Evolutionary conservation across 768 basidiomycete genomes (phyloP), one percentile per base, ranked within the genome.

Genomic region (Tephrocybe sp.): DNA sequence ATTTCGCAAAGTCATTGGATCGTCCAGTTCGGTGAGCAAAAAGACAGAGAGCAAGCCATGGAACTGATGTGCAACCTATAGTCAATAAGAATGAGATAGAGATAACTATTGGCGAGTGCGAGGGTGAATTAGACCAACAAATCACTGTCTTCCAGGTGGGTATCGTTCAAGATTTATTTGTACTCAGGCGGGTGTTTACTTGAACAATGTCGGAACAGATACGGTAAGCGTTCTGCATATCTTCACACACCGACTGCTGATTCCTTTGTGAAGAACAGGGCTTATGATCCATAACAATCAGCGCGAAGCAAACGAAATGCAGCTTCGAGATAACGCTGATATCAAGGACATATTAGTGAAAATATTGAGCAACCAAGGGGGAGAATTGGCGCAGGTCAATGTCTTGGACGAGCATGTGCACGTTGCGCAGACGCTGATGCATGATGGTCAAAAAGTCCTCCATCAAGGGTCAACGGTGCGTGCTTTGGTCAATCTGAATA

Each of bases 401-500:
- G 68, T 73, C 34, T 62, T 72, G 49, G 75, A 43, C 55, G 57
- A 21, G 67, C 70, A 34, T 2, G 69, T 73, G 23, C 67, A 62
- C 39, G 73, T 62, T 15, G 82, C 76, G 7, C 61, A 73, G 48
- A 62, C 67, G 4, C 65, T 84, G 32, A 84, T 84, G 83, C 69
- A 69, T 41, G 64, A 68, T 20, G 81, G 81, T 9, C 83, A 85
- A 67, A 66, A 67, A 61, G 80, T 78, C 56, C 8, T 53, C 12
- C 51, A 41, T 11, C 51, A 53, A 20, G 20, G 30, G 14, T 23
- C 37, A 23, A 42, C 20, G 48, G 55, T 45, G 32, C 53, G n/a
- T n/a, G n/a, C n/a, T n/a, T n/a, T n/a, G 26, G 28, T 3, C 45
- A 43, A 21, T 24, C 34, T 39, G 23, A 11, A n/a, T 39, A 32